Conservation (phyloP, 257 asterid genomes). For the Nicotiana tomentosiformis region DNA sequence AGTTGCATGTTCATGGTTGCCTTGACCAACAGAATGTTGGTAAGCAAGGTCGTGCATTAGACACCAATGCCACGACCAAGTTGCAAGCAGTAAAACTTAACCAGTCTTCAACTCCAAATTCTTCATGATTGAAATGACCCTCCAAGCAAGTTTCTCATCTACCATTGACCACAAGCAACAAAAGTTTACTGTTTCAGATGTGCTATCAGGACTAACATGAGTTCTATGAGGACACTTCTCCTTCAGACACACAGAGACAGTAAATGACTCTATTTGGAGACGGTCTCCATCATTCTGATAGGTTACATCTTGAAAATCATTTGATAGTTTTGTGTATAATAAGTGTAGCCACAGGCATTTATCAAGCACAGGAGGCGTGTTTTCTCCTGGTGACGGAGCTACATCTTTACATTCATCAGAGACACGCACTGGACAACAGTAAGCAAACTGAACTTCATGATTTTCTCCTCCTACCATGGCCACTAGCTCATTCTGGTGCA, state of each 20-base stretch:
- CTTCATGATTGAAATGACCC: conserved; percentile 37
- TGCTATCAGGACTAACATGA: conserved; percentile 6
- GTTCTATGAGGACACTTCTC: conserved; percentile 44
- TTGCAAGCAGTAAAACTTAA: background rate
- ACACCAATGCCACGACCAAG: background rate
- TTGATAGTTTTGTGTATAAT: conserved; percentile 23
- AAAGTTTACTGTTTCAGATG: conserved; percentile 19
- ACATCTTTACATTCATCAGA: conserved; percentile 10
- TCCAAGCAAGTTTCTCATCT: conserved; percentile 63
- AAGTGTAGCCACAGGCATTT: conserved; percentile 24
- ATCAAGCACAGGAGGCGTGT: conserved; percentile 11
- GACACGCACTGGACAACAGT: conserved; percentile 36
- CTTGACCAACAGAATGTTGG: background rate
- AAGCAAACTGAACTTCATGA: conserved; percentile 42
- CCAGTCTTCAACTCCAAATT: conserved; percentile 10
- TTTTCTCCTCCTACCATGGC: conserved; percentile 26
- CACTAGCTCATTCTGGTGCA: conserved; percentile 35
- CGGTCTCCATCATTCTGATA: conserved; percentile 26
- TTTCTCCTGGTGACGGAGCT: background rate
- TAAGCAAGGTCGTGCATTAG: background rate
- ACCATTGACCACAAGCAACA: conserved; percentile 53
- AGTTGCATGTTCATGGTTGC: background rate
- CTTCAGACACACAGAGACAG: conserved; percentile 33
- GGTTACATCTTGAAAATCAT: conserved; percentile 26
- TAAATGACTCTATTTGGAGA: conserved; percentile 47